Conservation (phyloP, 2,329 filamentous ascomycete species). For the Fusarium torulosum region DNA sequence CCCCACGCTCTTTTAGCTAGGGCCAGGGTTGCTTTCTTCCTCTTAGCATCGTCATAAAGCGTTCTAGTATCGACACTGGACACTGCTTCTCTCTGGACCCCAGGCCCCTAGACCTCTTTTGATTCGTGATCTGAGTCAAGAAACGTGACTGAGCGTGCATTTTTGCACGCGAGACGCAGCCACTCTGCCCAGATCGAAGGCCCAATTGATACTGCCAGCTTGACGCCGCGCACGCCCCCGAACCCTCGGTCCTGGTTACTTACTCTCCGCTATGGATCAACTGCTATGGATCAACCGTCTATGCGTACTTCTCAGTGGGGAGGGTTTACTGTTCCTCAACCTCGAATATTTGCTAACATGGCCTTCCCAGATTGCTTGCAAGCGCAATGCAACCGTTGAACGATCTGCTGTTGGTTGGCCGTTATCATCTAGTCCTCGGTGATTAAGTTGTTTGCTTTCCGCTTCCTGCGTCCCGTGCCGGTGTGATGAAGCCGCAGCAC, state of each 20-base stretch:
- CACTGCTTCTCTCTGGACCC: slow-evolving; percentile 15
- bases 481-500: slow-evolving; percentile 42
- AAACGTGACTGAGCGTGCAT: slow-evolving; percentile 43
- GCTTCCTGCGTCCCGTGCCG: slow-evolving; percentile 39
- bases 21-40: slow-evolving; percentile 16
- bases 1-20: slow-evolving; percentile 32
- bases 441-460: slow-evolving; percentile 25
- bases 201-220: slow-evolving; percentile 25
- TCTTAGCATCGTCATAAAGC: slow-evolving; percentile 37
- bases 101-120: slow-evolving; percentile 14
- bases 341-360: slow-evolving; percentile 14
- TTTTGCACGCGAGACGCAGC: slow-evolving; percentile 38
- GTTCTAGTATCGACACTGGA: slow-evolving; percentile 19
- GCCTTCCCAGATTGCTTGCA: neutral
- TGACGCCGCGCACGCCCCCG: slow-evolving; percentile 32
- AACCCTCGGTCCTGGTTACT: slow-evolving; percentile 7
- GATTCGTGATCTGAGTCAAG: slow-evolving; percentile 36
- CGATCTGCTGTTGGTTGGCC: slow-evolving; percentile 21
- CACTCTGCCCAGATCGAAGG: slow-evolving; percentile 17
- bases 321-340: slow-evolving; percentile 8
- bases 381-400: slow-evolving; percentile 7
- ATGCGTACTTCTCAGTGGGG: slow-evolving; percentile 20
- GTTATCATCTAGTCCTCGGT: slow-evolving; percentile 14
- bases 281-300: neutral
- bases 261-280: slow-evolving; percentile 18